Evolutionary conservation across 1,139 yeast species (phyloP).

Genomic region (Scheffersomyces lignicola): DNA sequence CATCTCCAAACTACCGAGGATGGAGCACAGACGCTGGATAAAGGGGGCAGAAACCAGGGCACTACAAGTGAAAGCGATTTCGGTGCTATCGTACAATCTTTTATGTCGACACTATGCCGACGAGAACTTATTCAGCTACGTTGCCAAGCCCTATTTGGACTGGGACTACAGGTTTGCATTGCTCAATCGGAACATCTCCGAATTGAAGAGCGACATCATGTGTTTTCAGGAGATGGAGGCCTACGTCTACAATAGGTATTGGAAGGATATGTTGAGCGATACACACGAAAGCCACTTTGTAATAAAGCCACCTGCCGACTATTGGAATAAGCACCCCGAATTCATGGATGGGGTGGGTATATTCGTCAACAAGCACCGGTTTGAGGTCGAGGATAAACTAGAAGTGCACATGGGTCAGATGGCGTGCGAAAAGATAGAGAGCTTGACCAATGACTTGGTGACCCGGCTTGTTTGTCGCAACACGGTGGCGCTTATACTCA

Average conservation of each 20-base stretch:
- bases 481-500: constrained; percentile 54
- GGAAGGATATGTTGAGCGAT: constrained; percentile 33
- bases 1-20: not conserved
- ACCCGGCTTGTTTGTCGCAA: constrained; percentile 47
- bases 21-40: constrained; percentile 3
- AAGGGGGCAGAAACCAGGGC: not conserved
- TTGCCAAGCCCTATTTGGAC: not conserved
- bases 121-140: not conserved
- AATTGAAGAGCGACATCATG: constrained; percentile 53
- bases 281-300: constrained; percentile 48
- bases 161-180: constrained; percentile 40
- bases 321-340: constrained; percentile 46
- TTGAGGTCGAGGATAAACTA: constrained; percentile 42
- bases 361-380: constrained; percentile 46
- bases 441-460: constrained; percentile 35
- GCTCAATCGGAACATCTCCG: constrained; percentile 37
- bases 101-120: constrained; percentile 1
- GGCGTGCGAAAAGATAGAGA: constrained; percentile 25
- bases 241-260: constrained; percentile 40
- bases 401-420: constrained; percentile 37
- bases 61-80: not conserved
- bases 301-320: constrained; percentile 48
- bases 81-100: constrained; percentile 1
- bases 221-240: constrained; percentile 63
- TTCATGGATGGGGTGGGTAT: constrained; percentile 61